Evolutionary conservation across 805 yeast genomes (phyloP), one percentile per base, ranked within the genome.

Genomic region (Candida andamanensis): DNA sequence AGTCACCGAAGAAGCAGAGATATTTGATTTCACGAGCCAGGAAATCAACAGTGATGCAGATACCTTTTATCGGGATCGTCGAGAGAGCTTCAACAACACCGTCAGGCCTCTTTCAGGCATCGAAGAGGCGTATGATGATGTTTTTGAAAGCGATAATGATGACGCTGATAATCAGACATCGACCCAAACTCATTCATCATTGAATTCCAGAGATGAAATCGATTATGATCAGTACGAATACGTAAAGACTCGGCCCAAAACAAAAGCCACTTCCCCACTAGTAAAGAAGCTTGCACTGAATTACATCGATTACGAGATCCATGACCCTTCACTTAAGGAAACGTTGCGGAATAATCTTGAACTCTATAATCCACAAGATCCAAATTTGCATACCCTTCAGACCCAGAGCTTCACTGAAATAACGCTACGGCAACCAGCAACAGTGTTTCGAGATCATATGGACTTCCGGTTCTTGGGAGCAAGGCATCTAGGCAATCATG

Each of bases 391-490:
- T n/a, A 12, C 24, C 5, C 13, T 28, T 11, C 21, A 17, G 11
- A 10, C 24, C 15, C 6, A 7, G 5, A 17, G 11, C 5, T 10
- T 19, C 12, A 17, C 15, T 10, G 6, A n/a, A 12, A 11, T 28
- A 6, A 9, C 20, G 8, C 24, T 19, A 13, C 13, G 24, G 11
- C 24, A 7, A 20, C 30, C 30, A 12, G 26, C 32, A 4, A 6
- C 26, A n/a, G 60, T 58, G 33, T 69, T 61, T 33, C 41, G 47
- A 15, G 72, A 68, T 42, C 35, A 59, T 20, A 40, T 53, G 19
- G 31, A 26, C 12, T 41, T 71, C 9, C 35, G 38, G 0, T 45
- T 47, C 24, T 37, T 49, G 2, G 61, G 57, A 2, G 35, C 47
- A 3, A 36, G 36, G 7, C 44, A 37, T 17, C 35, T 63, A 15